phyloP scores from a whole-genome alignment of 2,329 filamentous ascomycete genomes.

The Aureobasidium zeae region DNA sequence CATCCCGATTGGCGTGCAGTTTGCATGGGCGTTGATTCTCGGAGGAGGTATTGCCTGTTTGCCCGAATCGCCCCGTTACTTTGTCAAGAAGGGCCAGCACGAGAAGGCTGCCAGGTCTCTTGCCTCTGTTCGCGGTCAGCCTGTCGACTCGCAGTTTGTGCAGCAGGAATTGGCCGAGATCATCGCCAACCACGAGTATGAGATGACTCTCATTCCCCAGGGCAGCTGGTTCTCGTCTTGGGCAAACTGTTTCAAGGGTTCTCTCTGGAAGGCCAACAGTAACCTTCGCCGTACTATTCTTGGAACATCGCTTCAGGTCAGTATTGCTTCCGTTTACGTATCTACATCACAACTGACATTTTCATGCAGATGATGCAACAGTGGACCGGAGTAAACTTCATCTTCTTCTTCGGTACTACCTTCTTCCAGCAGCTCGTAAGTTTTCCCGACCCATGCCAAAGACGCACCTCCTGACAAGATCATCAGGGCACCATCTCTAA shows the following conservation, averaged over 20 bases:
- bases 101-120: slow-evolving; percentile 55
- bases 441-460: background rate
- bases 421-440: slow-evolving; percentile 64
- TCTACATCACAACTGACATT: background rate
- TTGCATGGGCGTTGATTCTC: slow-evolving; percentile 70
- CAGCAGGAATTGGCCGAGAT: slow-evolving; percentile 74
- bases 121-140: slow-evolving; percentile 63
- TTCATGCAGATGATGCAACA: slow-evolving; percentile 39
- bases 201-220: slow-evolving; percentile 56
- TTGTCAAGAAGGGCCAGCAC: slow-evolving; percentile 65
- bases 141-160: slow-evolving; percentile 62
- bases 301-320: slow-evolving; percentile 35
- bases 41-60: slow-evolving; percentile 62
- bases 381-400: slow-evolving; percentile 82
- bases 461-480: background rate
- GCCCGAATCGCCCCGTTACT: slow-evolving; percentile 79
- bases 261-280: slow-evolving; percentile 43
- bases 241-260: slow-evolving; percentile 54
- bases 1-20: slow-evolving; percentile 71
- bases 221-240: slow-evolving; percentile 69
- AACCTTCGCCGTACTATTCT: slow-evolving; percentile 41
- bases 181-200: slow-evolving; percentile 56
- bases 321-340: background rate
- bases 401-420: slow-evolving; percentile 64
- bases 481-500: slow-evolving; percentile 57